These are phyloP conservation scores for Cyberlindnera nakhonratchasimensis DNA, from an alignment of 805 yeast genomes.

Conservation along the genomic window DNA sequence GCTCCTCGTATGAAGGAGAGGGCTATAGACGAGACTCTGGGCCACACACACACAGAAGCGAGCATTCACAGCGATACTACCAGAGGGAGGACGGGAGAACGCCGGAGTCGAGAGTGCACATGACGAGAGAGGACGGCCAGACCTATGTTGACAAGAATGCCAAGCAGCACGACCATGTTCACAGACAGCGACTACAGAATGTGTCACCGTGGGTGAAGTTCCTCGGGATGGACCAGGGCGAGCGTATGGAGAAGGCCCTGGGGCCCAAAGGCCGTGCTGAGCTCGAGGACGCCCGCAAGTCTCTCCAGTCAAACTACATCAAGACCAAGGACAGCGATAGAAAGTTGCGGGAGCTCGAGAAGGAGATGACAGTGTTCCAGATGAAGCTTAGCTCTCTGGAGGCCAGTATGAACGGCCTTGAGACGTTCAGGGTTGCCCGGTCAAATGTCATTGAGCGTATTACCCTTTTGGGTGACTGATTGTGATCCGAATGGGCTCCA, in stretches of 20 bases:
- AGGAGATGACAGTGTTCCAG: constrained; percentile 12
- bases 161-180: constrained; percentile 6
- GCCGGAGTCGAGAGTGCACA: neutral
- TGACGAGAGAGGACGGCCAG: neutral
- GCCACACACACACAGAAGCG: neutral
- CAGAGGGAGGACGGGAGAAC: neutral
- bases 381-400: constrained; percentile 16
- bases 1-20: constrained; percentile 4
- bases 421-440: constrained; percentile 15
- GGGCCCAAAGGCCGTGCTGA: constrained; percentile 10
- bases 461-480: constrained; percentile 17
- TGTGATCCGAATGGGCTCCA: too few species aligned
- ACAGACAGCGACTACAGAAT: constrained; percentile 5
- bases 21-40: constrained; percentile 7
- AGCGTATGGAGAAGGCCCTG: constrained; percentile 9
- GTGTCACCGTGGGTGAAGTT: constrained; percentile 18
- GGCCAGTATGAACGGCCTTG: constrained; percentile 16
- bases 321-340: constrained; percentile 9
- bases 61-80: neutral
- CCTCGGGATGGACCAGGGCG: constrained; percentile 16
- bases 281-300: constrained; percentile 15
- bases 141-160: neutral
- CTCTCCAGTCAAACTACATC: constrained; percentile 15
- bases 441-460: constrained; percentile 18
- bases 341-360: constrained; percentile 12